These are phyloP conservation scores for Lactarius pseudohatsudake DNA, from an alignment of 768 basidiomycete genomes.

Conservation along the genomic window DNA sequence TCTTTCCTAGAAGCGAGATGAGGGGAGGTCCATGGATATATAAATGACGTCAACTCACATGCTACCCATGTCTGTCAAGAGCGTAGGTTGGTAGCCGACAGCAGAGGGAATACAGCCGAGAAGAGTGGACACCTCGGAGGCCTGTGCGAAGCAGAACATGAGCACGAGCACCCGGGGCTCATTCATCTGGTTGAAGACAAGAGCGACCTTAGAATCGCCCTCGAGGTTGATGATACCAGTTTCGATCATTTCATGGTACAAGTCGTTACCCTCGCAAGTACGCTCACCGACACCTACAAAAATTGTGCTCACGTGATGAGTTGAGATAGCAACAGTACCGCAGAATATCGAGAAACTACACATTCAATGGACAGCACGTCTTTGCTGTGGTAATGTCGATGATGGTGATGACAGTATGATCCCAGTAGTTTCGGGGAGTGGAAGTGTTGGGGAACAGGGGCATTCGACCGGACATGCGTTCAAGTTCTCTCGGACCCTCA, in stretches of 20 bases:
- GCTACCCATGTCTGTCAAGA: constrained; percentile 73
- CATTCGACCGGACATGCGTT: no score
- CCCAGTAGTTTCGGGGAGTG: no score
- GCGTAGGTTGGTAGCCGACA: constrained; percentile 99
- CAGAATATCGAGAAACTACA: constrained; percentile 99
- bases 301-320: constrained; percentile 10
- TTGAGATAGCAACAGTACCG: constrained; percentile 44
- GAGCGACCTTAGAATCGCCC: constrained; percentile 99
- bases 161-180: constrained; percentile 99
- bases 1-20: constrained; percentile 71
- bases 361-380: no score
- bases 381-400: no score
- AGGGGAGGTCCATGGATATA: constrained; percentile 19
- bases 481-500: no score
- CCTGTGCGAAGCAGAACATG: constrained; percentile 99
- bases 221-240: constrained; percentile 99
- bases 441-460: no score
- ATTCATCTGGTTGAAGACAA: constrained; percentile 99
- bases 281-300: constrained; percentile 94
- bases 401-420: no score
- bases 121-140: constrained; percentile 34
- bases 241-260: constrained; percentile 99
- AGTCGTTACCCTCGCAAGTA: constrained; percentile 99
- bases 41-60: neutral
- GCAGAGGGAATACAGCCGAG: constrained; percentile 46